Percentiles rank a stretch among this genome's conserved stretches.
Evolutionary conservation across 495 filamentous ascomycete species (phyloP).

Genomic region (Daldinia grandis): DNA sequence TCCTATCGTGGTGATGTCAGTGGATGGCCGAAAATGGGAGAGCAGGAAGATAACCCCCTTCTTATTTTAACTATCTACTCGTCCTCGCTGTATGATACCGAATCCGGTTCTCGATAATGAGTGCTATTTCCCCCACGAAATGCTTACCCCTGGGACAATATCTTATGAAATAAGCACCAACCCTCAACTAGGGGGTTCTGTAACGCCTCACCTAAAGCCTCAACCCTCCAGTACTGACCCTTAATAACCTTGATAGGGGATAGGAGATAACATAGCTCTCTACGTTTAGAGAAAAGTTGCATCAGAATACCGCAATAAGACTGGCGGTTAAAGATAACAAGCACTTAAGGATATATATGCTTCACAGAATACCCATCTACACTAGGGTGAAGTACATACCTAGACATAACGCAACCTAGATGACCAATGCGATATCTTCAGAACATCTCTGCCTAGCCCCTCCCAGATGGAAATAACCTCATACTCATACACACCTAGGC

Average conservation of each 20-base stretch:
- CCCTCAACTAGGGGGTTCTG: neutral
- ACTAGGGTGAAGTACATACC: no score
- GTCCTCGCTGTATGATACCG: neutral
- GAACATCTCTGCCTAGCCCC: no score
- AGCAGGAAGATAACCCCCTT: neutral
- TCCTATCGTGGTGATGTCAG: neutral
- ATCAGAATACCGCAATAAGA: neutral
- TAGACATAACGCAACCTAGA: no score
- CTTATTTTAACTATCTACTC: neutral
- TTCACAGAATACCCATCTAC: neutral
- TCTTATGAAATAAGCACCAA: neutral
- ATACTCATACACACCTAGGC: no score
- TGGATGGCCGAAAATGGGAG: no score
- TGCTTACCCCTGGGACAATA: neutral
- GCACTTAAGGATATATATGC: neutral
- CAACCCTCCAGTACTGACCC: no score
- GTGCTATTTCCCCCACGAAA: neutral
- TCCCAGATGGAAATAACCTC: no score
- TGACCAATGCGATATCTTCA: no score
- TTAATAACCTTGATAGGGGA: neutral
- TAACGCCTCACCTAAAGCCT: neutral
- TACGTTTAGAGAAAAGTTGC: neutral
- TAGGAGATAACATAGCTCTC: neutral
- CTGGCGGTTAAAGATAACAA: neutral
- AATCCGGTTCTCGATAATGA: neutral